Evolutionary conservation across 2,329 filamentous ascomycete species (phyloP).

Genomic region (Claviceps africana): DNA sequence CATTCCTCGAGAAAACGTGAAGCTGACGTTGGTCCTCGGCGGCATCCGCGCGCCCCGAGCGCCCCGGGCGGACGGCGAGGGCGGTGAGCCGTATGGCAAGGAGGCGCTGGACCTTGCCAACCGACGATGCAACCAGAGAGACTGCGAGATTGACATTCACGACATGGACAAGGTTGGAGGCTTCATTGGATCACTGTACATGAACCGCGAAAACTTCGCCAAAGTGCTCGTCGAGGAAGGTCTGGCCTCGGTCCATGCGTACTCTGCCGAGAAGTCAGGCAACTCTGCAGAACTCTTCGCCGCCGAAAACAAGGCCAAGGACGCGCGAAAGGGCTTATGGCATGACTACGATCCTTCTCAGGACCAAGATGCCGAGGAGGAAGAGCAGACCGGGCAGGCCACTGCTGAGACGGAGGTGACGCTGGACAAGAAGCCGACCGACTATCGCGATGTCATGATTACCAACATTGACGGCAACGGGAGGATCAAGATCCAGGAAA

Average conservation of each 20-base stretch:
- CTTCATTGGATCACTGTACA: constrained; percentile 87
- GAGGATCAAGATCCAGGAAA: constrained; percentile 79
- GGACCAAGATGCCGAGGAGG: constrained; percentile 49
- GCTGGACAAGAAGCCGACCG: constrained; percentile 51
- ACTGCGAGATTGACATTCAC: constrained; percentile 90
- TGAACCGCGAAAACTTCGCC: constrained; percentile 91
- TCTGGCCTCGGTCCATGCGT: constrained; percentile 79
- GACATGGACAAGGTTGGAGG: constrained; percentile 93
- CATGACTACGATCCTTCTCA: constrained; percentile 86
- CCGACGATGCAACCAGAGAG: constrained; percentile 77
- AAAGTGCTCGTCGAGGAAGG: constrained; percentile 90
- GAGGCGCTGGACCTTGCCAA: constrained; percentile 89
- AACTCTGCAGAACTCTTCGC: constrained; percentile 77
- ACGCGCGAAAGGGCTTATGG: constrained; percentile 78
- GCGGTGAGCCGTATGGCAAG: constrained; percentile 85
- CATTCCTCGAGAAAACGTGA: constrained; percentile 82
- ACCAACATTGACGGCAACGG: constrained; percentile 77
- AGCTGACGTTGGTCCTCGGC: constrained; percentile 86
- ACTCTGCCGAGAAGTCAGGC: constrained; percentile 90
- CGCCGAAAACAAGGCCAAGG: constrained; percentile 81
- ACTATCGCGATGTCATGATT: constrained; percentile 88
- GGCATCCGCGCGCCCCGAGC: constrained; percentile 85
- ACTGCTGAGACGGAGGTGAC: constrained; percentile 35
- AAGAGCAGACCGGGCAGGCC: constrained; percentile 35
- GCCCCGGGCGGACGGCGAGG: constrained; percentile 58